phyloP scores from a whole-genome alignment of 2,329 filamentous ascomycete species.

The Epichloe glyceriae region DNA sequence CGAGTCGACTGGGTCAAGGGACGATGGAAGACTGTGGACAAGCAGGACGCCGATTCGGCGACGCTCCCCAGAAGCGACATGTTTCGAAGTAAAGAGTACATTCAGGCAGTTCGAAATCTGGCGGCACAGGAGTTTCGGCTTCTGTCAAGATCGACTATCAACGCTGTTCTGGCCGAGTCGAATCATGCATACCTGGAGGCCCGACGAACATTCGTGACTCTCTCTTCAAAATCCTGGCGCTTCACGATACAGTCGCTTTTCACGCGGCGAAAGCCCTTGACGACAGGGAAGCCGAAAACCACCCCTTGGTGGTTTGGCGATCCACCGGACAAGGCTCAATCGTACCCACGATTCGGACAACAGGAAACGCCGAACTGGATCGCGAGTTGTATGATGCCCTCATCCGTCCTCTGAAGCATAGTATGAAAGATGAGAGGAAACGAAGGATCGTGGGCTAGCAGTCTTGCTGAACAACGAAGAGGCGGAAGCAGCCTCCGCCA shows the following conservation, averaged over 20 bases:
- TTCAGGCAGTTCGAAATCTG: conserved; percentile 52
- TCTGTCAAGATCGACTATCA: conserved; percentile 59
- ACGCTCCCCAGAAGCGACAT: conserved; percentile 45
- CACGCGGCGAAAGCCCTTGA: conserved; percentile 46
- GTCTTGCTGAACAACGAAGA: conserved; percentile 42
- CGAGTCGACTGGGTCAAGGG: conserved; percentile 58
- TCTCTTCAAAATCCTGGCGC: conserved; percentile 66
- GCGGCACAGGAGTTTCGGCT: conserved; percentile 66
- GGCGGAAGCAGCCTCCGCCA: conserved; percentile 41
- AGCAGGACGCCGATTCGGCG: conserved; percentile 18
- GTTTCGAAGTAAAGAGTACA: conserved; percentile 57
- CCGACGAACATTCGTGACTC: conserved; percentile 52
- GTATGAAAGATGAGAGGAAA: conserved; percentile 31
- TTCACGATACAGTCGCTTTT: conserved; percentile 62
- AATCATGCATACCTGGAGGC: conserved; percentile 69
- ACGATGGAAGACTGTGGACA: conserved; percentile 39
- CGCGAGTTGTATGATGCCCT: conserved; percentile 47
- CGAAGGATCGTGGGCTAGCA: conserved; percentile 40
- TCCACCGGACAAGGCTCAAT: conserved; percentile 41
- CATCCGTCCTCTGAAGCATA: conserved; percentile 37
- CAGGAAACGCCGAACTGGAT: conserved; percentile 52
- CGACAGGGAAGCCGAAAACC: conserved; percentile 41
- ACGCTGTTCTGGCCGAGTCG: conserved; percentile 65
- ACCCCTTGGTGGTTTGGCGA: conserved; percentile 51
- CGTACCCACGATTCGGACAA: conserved; percentile 49